Percentiles rank a stretch among this genome's conserved stretches.
These are phyloP conservation scores for Lophiotrema nucula DNA, from an alignment of 495 filamentous ascomycete genomes.

Conservation along the genomic window DNA sequence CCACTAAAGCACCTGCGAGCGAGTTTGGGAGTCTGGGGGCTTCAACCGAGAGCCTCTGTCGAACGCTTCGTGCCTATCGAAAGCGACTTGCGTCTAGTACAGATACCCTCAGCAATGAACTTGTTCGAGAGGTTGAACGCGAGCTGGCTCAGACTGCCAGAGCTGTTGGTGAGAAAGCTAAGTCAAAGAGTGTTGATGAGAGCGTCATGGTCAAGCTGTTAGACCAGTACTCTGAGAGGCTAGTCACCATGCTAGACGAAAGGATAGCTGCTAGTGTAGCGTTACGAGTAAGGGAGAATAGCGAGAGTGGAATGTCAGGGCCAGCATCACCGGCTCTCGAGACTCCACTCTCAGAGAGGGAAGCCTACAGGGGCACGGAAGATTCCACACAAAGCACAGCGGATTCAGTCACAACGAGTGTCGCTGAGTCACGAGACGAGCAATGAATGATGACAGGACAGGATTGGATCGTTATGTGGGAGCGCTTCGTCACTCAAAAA, in stretches of 20 bases:
- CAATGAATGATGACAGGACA: no score
- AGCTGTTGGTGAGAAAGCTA: slow-evolving; percentile 61
- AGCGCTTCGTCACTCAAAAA: no score
- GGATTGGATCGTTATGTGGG: no score
- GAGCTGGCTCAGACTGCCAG: slow-evolving; percentile 75
- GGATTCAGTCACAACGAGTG: no score
- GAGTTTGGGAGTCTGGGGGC: slow-evolving; percentile 67
- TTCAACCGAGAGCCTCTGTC: slow-evolving; percentile 77
- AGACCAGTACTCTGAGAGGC: slow-evolving; percentile 68
- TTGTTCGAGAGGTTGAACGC: slow-evolving; percentile 70
- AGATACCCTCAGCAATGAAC: slow-evolving; percentile 57
- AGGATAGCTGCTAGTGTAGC: slow-evolving; percentile 49
- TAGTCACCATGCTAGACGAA: slow-evolving; percentile 70
- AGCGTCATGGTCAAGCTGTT: slow-evolving; percentile 60
- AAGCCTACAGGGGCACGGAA: slow-evolving; percentile 5
- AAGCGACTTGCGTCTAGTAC: slow-evolving; percentile 70
- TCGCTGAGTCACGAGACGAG: no score
- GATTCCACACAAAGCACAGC: slow-evolving; percentile 3
- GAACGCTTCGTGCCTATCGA: slow-evolving; percentile 75
- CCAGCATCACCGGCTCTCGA: slow-evolving; percentile 6
- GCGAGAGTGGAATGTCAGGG: slow-evolving; percentile 24
- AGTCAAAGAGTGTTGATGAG: slow-evolving; percentile 51
- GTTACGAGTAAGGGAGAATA: slow-evolving; percentile 33
- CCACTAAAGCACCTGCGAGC: slow-evolving; percentile 47
- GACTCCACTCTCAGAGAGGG: slow-evolving; percentile 1